Base-by-base conservation (phyloP, 2,329 filamentous ascomycete genomes). In the Fusarium compactum region DNA sequence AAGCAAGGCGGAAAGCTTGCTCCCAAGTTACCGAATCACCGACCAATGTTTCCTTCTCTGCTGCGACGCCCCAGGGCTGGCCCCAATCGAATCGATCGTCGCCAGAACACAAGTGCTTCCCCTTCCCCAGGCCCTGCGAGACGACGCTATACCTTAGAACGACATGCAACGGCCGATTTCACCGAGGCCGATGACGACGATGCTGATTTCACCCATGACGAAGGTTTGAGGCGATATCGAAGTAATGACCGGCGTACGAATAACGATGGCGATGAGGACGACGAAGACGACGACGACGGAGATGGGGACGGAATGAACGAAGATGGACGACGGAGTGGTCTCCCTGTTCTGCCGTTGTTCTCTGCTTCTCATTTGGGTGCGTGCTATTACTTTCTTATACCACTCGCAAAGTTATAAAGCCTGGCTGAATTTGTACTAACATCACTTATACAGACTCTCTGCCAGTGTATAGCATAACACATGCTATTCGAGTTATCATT, bases 391-490 rank as follows among this genome's bases (percentile, higher is more conserved):
- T 20, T 8, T 9, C 16, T 43, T 29, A n/a, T 24, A 34, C 16
- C 34, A 58, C 27, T 14, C 40, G 52, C 18, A 38, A 7, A n/a
- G 40, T 47, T 22, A 48, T 27, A 53, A 48, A 56, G 43, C 8
- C 46, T 11, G 47, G 40, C 38, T 45, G 40, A 44, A 51, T n/a
- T 20, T 40, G 30, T 63, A 64, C 53, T 67, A 32, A 70, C 55
- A 29, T 20, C 24, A 20, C n/a, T 22, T 29, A 20, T 43, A 10
- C 76, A 95, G 95, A 97, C 82, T 87, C 91, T 12, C 86, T 98
- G 9, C 95, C 95, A 22, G 90, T 97, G 62, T 98, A 98, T 84
- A 92, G 90, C 79, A 90, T 97, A 72, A 97, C 95, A 29, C 95
- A 98, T 80, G 90, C 93, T 32, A 95, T 98, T 69, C 92, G 95